Evolutionary conservation across 768 basidiomycete genomes (phyloP).

Genomic region (Fibroporia radiculosa): DNA sequence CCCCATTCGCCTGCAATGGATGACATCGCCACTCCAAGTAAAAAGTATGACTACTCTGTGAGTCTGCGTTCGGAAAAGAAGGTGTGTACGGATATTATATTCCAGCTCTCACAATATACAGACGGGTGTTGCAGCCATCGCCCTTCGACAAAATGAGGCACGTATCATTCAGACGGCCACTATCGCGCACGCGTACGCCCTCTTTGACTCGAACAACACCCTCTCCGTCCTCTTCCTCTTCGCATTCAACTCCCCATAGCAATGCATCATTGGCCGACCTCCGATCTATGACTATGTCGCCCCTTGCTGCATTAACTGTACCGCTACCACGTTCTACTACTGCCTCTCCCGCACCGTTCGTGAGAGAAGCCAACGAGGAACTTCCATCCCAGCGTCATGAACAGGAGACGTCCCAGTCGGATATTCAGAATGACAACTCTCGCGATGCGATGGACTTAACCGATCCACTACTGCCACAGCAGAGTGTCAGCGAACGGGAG

Average conservation of each 20-base stretch:
- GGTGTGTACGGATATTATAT: constrained; percentile 13
- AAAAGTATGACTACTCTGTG: constrained; percentile 26
- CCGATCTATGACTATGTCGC: constrained; percentile 29
- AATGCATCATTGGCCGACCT: constrained; percentile 35
- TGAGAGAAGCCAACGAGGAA: constrained; percentile 5
- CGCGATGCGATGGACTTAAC: constrained; percentile 4
- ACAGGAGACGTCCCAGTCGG: not conserved
- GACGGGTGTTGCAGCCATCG: constrained; percentile 14
- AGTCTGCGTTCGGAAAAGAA: constrained; percentile 25
- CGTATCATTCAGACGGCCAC: constrained; percentile 21
- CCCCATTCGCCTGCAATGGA: constrained; percentile 15
- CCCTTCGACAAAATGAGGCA: constrained; percentile 22
- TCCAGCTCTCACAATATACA: not conserved
- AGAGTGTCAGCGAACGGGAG: not conserved
- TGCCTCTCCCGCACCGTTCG: constrained; percentile 16
- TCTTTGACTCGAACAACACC: constrained; percentile 25
- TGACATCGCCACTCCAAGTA: constrained; percentile 14
- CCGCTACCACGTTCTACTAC: constrained; percentile 31
- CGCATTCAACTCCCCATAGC: constrained; percentile 33
- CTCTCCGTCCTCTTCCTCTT: constrained; percentile 20
- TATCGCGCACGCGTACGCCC: constrained; percentile 27
- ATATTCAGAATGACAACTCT: constrained; percentile 4
- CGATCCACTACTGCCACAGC: not conserved
- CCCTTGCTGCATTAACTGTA: constrained; percentile 35
- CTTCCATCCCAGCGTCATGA: not conserved